A percentile compares a stretch with the other conserved stretches of the same genome.
These are phyloP conservation scores for Periglandula ipomoeae DNA, from an alignment of 2,329 filamentous ascomycete species.

Conservation along the genomic window DNA sequence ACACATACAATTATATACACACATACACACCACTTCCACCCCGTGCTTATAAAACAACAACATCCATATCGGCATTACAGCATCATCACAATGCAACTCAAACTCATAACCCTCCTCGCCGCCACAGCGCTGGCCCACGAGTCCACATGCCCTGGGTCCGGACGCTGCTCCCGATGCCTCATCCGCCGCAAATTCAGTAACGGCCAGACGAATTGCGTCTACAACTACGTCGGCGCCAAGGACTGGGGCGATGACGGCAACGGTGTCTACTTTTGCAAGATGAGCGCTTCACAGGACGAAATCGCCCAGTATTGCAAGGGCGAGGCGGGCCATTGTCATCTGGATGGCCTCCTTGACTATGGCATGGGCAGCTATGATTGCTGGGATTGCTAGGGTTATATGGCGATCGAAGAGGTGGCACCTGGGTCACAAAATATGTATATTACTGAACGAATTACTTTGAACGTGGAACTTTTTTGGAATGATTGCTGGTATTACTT, in stretches of 20 bases:
- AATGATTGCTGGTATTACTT: too few relatives aligned
- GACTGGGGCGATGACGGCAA: conserved; percentile 2
- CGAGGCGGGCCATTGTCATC: not conserved
- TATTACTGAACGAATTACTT: too few relatives aligned
- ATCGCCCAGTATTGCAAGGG: not conserved
- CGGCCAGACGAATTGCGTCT: not conserved
- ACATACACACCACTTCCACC: too few relatives aligned
- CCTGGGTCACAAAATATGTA: too few relatives aligned
- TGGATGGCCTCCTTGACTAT: not conserved
- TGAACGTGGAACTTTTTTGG: too few relatives aligned
- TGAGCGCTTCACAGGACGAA: not conserved
- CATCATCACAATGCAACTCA: not conserved
- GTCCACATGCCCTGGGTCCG: not conserved
- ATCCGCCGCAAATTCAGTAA: not conserved
- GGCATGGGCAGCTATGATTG: not conserved
- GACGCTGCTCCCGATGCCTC: not conserved
- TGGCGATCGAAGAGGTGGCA: too few relatives aligned
- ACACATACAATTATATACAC: too few relatives aligned
- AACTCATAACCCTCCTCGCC: not conserved
- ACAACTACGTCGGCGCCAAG: not conserved
- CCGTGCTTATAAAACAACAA: too few relatives aligned
- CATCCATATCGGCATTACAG: too few relatives aligned
- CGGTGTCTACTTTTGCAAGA: not conserved
- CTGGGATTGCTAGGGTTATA: too few relatives aligned
- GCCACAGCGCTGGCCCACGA: not conserved